Evolutionary conservation across 2,329 filamentous ascomycete genomes (phyloP).

Genomic region (Fusarium gaditjirri): DNA sequence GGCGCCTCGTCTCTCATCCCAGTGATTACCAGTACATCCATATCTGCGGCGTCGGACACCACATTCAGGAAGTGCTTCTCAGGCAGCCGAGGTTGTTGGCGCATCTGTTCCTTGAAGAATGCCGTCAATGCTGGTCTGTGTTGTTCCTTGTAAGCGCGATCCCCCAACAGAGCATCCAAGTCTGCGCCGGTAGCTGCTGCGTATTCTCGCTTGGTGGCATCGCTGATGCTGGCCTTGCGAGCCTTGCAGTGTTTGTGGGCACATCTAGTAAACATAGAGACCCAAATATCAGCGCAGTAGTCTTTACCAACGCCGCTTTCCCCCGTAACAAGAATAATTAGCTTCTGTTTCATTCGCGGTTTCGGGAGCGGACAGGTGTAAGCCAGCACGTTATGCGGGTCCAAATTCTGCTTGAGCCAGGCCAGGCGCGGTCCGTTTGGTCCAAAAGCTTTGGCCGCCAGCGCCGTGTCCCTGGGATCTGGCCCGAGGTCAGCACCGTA

Average conservation of each 20-base stretch:
- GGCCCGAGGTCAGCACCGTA: slow-evolving; percentile 72
- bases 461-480: slow-evolving; percentile 64
- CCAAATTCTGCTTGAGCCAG: slow-evolving; percentile 60
- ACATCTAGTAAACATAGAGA: slow-evolving; percentile 49
- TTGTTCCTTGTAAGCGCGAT: slow-evolving; percentile 71
- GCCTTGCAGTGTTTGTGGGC: not conserved
- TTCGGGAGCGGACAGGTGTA: slow-evolving; percentile 66
- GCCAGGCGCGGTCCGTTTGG: slow-evolving; percentile 61
- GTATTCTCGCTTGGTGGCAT: slow-evolving; percentile 66
- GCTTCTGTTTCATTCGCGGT: slow-evolving; percentile 50
- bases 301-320: slow-evolving; percentile 68
- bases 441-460: slow-evolving; percentile 67
- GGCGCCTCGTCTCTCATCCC: not conserved
- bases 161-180: slow-evolving; percentile 57
- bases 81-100: slow-evolving; percentile 56
- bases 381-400: slow-evolving; percentile 63
- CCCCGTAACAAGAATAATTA: slow-evolving; percentile 69
- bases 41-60: slow-evolving; percentile 49
- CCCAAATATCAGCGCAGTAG: slow-evolving; percentile 67
- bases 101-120: slow-evolving; percentile 61
- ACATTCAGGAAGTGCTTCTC: slow-evolving; percentile 62
- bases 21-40: not conserved
- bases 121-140: slow-evolving; percentile 63
- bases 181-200: slow-evolving; percentile 61
- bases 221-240: slow-evolving; percentile 30